These are phyloP conservation scores for Fusarium sororula DNA, from an alignment of 2,329 filamentous ascomycete genomes.

Conservation along the genomic window DNA sequence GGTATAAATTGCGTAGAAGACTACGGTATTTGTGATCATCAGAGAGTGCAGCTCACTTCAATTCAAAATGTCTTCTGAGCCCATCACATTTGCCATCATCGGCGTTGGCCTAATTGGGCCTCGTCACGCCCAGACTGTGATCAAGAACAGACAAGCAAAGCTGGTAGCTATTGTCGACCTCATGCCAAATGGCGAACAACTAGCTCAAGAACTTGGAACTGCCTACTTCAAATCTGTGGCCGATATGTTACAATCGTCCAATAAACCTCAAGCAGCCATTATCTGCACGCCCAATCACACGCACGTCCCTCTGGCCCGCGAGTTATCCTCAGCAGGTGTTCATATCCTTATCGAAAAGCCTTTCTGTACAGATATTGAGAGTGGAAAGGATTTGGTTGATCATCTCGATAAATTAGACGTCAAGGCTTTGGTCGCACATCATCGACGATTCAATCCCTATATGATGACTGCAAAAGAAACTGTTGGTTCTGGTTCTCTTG, in stretches of 20 bases:
- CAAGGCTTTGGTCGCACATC: slow-evolving; percentile 65
- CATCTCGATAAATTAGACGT: slow-evolving; percentile 43
- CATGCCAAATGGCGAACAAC: slow-evolving; percentile 24
- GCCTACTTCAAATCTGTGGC: slow-evolving; percentile 47
- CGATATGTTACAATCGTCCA: slow-evolving; percentile 52
- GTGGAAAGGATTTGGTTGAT: slow-evolving; percentile 46
- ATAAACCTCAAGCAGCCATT: slow-evolving; percentile 62
- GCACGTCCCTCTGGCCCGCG: slow-evolving; percentile 60
- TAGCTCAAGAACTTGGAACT: slow-evolving; percentile 37
- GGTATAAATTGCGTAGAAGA: background rate
- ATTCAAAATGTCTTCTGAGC: slow-evolving; percentile 11
- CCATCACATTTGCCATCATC: slow-evolving; percentile 40
- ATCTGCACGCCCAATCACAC: slow-evolving; percentile 69
- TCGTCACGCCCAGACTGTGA: slow-evolving; percentile 44
- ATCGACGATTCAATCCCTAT: slow-evolving; percentile 68
- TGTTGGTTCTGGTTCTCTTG: slow-evolving; percentile 53
- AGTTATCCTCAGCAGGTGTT: slow-evolving; percentile 58
- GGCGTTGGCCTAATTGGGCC: slow-evolving; percentile 46
- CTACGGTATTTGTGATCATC: background rate
- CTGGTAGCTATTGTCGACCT: slow-evolving; percentile 46
- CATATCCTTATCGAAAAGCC: slow-evolving; percentile 68
- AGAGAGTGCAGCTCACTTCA: no score
- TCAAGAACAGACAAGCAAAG: slow-evolving; percentile 26
- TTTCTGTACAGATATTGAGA: slow-evolving; percentile 53
- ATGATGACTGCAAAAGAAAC: slow-evolving; percentile 58